A percentile compares a stretch with the other conserved stretches of the same genome.
These are phyloP conservation scores for Trichoderma sp. DNA, from an alignment of 2,329 filamentous ascomycete species.

Conservation along the genomic window DNA sequence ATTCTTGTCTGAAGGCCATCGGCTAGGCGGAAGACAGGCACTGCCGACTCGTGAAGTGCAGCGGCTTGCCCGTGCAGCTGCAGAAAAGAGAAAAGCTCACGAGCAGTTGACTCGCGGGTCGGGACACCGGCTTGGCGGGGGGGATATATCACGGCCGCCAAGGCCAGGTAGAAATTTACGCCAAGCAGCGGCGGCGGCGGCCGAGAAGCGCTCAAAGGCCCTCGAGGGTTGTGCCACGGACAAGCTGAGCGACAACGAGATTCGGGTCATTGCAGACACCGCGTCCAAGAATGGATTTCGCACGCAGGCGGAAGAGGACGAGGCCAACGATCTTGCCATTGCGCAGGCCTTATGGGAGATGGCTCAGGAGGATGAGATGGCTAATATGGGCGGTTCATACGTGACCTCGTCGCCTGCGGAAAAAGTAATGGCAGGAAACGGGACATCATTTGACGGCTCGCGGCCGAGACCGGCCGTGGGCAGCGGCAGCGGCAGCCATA, in stretches of 20 bases:
- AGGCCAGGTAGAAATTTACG: slow-evolving; percentile 64
- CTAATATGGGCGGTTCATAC: neutral
- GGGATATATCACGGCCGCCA: slow-evolving; percentile 29
- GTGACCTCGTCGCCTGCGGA: slow-evolving; percentile 11
- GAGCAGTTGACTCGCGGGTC: slow-evolving; percentile 58
- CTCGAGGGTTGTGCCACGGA: slow-evolving; percentile 74
- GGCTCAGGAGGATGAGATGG: slow-evolving; percentile 59
- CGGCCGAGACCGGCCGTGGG: neutral
- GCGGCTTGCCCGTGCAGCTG: slow-evolving; percentile 68
- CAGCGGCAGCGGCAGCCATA: neutral
- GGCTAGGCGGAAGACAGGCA: slow-evolving; percentile 61
- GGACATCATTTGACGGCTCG: neutral
- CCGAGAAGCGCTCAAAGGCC: slow-evolving; percentile 63
- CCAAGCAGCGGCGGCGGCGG: slow-evolving; percentile 67
- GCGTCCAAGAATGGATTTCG: slow-evolving; percentile 71
- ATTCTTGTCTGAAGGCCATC: slow-evolving; percentile 72
- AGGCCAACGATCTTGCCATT: slow-evolving; percentile 84
- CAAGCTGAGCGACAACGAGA: slow-evolving; percentile 61
- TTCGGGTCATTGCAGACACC: slow-evolving; percentile 60
- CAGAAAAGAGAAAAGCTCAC: slow-evolving; percentile 63
- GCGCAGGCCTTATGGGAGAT: slow-evolving; percentile 82
- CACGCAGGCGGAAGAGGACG: slow-evolving; percentile 82
- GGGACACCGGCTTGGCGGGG: slow-evolving; percentile 71
- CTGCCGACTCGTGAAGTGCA: slow-evolving; percentile 70
- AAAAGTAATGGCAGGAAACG: slow-evolving; percentile 44